Percentiles rank a stretch among this genome's conserved stretches.
Conservation (phyloP, 2,329 filamentous ascomycete genomes). For the Didymella pomorum region DNA sequence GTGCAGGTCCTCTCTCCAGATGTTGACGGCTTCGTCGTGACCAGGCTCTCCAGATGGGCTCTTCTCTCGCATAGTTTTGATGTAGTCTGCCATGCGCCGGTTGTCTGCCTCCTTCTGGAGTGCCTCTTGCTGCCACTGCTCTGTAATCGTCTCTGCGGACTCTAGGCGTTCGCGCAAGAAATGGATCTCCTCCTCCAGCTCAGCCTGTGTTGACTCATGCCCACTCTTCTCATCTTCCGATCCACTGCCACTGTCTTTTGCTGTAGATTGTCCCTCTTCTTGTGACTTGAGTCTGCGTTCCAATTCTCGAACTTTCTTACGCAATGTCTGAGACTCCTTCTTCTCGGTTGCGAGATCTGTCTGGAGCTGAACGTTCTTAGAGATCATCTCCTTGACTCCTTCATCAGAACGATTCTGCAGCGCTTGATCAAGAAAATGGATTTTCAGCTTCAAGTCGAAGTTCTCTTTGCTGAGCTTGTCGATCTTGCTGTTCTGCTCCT, state of each 20-base stretch:
- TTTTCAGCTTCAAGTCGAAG: constrained; percentile 77
- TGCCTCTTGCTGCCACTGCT: constrained; percentile 79
- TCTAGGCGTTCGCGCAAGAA: constrained; percentile 87
- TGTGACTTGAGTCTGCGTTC: constrained; percentile 76
- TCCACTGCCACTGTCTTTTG: constrained; percentile 53
- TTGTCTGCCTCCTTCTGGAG: constrained; percentile 84
- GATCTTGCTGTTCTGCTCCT: constrained; percentile 97
- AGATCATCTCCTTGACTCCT: constrained; percentile 96
- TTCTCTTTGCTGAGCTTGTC: constrained; percentile 97
- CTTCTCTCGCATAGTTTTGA: constrained; percentile 67
- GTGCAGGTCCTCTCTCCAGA: constrained; percentile 94
- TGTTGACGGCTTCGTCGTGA: constrained; percentile 64
- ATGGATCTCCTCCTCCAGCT: constrained; percentile 83
- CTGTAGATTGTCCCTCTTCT: constrained; percentile 59
- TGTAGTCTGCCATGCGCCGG: constrained; percentile 81
- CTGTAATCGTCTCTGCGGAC: constrained; percentile 82
- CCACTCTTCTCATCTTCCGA: constrained; percentile 64
- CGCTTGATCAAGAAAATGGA: constrained; percentile 94
- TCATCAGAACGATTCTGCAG: constrained; percentile 94
- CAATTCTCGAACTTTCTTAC: constrained; percentile 82
- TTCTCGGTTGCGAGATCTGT: constrained; percentile 88
- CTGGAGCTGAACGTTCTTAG: constrained; percentile 94
- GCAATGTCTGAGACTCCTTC: constrained; percentile 86
- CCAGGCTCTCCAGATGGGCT: constrained; percentile 49
- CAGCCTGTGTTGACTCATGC: constrained; percentile 65